Percentiles rank a stretch among this genome's conserved stretches.
Conservation (phyloP, 805 yeast genomes). For the Ogataea allantospora region DNA sequence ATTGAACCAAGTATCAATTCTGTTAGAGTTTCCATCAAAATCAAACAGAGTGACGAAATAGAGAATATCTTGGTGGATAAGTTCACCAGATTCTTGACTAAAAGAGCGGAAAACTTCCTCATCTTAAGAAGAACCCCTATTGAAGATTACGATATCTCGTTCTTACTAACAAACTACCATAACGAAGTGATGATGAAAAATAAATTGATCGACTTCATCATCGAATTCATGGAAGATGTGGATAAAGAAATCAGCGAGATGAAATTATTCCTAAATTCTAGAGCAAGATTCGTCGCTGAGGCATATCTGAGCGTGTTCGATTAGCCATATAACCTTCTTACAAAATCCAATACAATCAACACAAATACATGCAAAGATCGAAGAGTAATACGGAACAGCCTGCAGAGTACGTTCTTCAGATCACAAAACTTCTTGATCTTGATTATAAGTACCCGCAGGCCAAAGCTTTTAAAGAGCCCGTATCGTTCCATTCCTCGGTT, state of each 20-base stretch:
- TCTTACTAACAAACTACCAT: constrained; percentile 89
- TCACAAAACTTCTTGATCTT: constrained; percentile 12
- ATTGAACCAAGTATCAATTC: constrained; percentile 95
- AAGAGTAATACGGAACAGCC: constrained; percentile 28
- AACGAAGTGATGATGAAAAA: constrained; percentile 94
- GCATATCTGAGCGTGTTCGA: constrained; percentile 90
- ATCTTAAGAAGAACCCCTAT: constrained; percentile 90
- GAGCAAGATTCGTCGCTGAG: constrained; percentile 97
- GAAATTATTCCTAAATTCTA: constrained; percentile 93
- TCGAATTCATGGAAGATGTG: constrained; percentile 98
- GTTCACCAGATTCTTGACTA: constrained; percentile 89
- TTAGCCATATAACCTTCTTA: constrained; percentile 32
- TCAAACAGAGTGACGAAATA: constrained; percentile 97
- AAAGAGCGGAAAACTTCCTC: constrained; percentile 92
- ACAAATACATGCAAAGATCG: constrained; percentile 17
- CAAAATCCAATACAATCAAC: constrained; percentile 14
- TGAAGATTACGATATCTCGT: constrained; percentile 88
- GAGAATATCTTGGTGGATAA: constrained; percentile 92
- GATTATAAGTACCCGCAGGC: constrained; percentile 34
- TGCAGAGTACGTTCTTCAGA: constrained; percentile 26
- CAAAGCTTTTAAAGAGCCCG: constrained; percentile 31
- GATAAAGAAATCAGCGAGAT: constrained; percentile 98
- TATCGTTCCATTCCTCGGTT: constrained; percentile 8
- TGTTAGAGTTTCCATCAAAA: constrained; percentile 83
- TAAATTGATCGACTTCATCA: constrained; percentile 92